Base-by-base conservation (phyloP, 176 grass and related monocot species). In the Paspalum vaginatum region DNA sequence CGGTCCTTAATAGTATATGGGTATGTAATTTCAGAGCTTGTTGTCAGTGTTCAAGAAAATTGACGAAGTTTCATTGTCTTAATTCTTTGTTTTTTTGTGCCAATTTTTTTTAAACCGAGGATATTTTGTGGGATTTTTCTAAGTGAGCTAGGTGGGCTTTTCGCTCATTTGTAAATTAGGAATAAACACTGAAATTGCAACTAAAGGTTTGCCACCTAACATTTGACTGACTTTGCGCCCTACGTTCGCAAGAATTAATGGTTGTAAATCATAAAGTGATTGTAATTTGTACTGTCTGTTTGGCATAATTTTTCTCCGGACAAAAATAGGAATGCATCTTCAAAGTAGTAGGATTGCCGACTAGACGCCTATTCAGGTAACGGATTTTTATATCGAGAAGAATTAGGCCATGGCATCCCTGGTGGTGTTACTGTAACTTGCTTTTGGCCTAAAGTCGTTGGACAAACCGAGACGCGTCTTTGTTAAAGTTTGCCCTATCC, bases 401-500 rank as follows among this genome's bases (percentile, higher is more conserved):
- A 9, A 48, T 20, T 64, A 25, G 57, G 59, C 1, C 63, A 50
- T 39, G 59, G 7, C 52, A 65, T 73, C 49, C 6, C 12, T 60
- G 38, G 62, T 69, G 78, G 71, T 38, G 61, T 25, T 8, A 80
- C 51, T 65, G 77, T 65, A 41, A 66, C 17, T 44, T 61, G 8
- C 79, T 77, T 87, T 87, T 43, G 1, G 58, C 46, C 48, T 83
- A 78, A 79, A 76, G 53, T 59, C 41, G 2, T 73, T 72, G 68
- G 61, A 24, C 81, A 67, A 14, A 79, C 44, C 75, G 39, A 75
- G 42, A 81, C 22, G 63, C 46, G 25, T 63, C 72, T 27, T 57
- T 27, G 11, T 72, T 72, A 78, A 67, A 74, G 45, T 59, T 39
- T 27, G 24, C 5, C 43, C 50, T 84, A 88, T 88, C 81, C 61